phyloP scores from a whole-genome alignment of 2,329 filamentous ascomycete genomes.

The Ceratocystis ficicola region DNA sequence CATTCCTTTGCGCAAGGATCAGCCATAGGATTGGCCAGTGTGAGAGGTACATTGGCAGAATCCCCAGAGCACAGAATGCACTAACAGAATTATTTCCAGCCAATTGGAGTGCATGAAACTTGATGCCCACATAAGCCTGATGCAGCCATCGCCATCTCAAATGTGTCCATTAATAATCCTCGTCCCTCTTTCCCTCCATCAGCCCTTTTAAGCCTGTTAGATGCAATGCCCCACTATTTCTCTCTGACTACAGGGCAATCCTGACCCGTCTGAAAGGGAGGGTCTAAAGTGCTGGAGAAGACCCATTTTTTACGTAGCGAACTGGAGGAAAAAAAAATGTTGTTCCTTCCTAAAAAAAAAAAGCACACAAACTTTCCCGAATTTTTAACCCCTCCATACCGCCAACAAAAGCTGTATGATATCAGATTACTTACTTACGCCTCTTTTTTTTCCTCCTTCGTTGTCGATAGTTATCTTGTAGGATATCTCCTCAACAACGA shows the following conservation, averaged over 20 bases:
- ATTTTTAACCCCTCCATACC: slow-evolving; percentile 22
- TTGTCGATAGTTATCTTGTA: too few relatives aligned
- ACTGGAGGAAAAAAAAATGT: slow-evolving; percentile 12
- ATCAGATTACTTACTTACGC: slow-evolving; percentile 6
- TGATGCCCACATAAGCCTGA: too few relatives aligned
- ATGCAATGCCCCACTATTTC: neutral
- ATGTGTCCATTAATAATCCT: neutral
- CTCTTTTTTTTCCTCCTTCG: neutral
- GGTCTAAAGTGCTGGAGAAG: neutral
- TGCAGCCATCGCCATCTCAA: too few relatives aligned
- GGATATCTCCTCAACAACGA: too few relatives aligned
- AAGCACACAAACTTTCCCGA: slow-evolving; percentile 20
- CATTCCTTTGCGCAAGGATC: too few relatives aligned
- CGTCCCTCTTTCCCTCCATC: neutral
- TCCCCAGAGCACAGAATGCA: too few relatives aligned
- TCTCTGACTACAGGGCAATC: neutral
- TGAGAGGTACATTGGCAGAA: too few relatives aligned
- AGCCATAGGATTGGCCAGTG: too few relatives aligned
- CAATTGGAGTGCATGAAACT: too few relatives aligned
- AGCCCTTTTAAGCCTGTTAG: neutral
- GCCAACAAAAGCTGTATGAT: slow-evolving; percentile 6
- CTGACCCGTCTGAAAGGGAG: neutral
- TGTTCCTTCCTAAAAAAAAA: slow-evolving; percentile 8
- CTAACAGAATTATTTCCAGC: too few relatives aligned
- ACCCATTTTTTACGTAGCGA: neutral